These are phyloP conservation scores for Phaffomyces antillensis DNA, from an alignment of 805 yeast genomes.

Conservation along the genomic window DNA sequence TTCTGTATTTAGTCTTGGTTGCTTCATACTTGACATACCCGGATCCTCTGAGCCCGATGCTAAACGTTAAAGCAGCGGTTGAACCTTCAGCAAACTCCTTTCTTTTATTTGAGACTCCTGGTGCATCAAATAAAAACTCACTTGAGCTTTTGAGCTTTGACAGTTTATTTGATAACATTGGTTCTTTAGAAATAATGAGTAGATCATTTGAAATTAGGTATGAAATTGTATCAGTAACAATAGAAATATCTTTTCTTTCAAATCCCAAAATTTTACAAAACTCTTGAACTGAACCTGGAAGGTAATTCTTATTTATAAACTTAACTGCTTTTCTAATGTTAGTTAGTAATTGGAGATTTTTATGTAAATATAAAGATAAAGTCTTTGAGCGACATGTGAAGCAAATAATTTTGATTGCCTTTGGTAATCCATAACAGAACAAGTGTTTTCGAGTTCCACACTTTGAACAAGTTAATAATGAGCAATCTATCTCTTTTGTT, in stretches of 20 bases:
- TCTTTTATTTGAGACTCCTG: constrained; percentile 11
- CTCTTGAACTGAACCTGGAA: constrained; percentile 17
- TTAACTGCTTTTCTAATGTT: constrained; percentile 30
- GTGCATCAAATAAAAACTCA: constrained; percentile 18
- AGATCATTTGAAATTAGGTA: constrained; percentile 6
- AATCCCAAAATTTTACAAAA: constrained; percentile 15
- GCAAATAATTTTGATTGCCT: constrained; percentile 16
- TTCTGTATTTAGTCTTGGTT: background rate
- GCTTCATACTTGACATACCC: background rate
- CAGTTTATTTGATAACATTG: constrained; percentile 2
- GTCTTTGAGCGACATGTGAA: constrained; percentile 22
- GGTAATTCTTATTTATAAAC: constrained; percentile 15
- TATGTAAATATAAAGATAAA: constrained; percentile 11
- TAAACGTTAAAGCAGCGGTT: constrained; percentile 15
- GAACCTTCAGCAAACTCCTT: background rate
- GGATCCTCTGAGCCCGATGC: background rate
- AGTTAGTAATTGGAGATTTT: constrained; percentile 25
- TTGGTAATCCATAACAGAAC: constrained; percentile 27
- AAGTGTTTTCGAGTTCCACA: constrained; percentile 29
- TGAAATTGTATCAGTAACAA: constrained; percentile 11
- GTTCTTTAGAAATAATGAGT: constrained; percentile 7
- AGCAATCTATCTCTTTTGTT: constrained; percentile 8
- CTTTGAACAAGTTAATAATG: constrained; percentile 19
- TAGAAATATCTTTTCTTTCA: constrained; percentile 1
- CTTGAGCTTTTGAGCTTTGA: constrained; percentile 11